Base-by-base conservation (phyloP, 768 basidiomycete genomes). In the Roridomyces roridus region DNA sequence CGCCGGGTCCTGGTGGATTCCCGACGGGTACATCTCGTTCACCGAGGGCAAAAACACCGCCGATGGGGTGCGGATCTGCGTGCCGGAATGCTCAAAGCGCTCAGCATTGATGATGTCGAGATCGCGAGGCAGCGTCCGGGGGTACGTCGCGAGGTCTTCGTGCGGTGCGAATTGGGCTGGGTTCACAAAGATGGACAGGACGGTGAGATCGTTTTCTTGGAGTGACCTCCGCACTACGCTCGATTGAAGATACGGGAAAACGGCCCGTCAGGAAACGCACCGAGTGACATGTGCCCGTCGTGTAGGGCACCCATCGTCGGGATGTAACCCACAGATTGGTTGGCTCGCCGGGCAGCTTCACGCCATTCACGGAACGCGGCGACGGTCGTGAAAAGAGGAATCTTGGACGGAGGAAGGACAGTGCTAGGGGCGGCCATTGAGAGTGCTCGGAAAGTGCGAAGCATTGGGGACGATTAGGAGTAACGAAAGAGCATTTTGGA, bases 271-370 rank as follows among this genome's bases (percentile, higher is more conserved):
- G 25, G 54, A 25, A 59, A 65, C 86, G 60, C 64, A 97, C 96
- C 92, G 31, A 99, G 86, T 49, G 91, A 85, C 39, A 98, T 78
- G 70, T 98, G 97, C 1, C 97, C 97, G 9, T 90, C 86, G 69
- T 99, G 97, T 39, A 99, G 74, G 2, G 96, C 96, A 20, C 96
- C 96, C 96, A 98, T 98, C 11, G 97, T 99, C 0, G 97, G 85
- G n/a, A 99, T 94, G 55, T 91, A 92, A 0, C 97, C 97, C 6
- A 99, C 93, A 1, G 85, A 81, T 67, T 86, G 82, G 26, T 77
- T 74, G 41, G 77, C 73, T 1, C 80, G 77, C 55, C 83, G 84
- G 0, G 86, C 91, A 28, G 73, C 73, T 45, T 78, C 72, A 23
- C 96, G 76, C 96, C 97, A 99, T 76, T 75, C 72, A 35, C 92